These are phyloP conservation scores for Knufia fluminis DNA, from an alignment of 2,329 filamentous ascomycete genomes.

Conservation along the genomic window DNA sequence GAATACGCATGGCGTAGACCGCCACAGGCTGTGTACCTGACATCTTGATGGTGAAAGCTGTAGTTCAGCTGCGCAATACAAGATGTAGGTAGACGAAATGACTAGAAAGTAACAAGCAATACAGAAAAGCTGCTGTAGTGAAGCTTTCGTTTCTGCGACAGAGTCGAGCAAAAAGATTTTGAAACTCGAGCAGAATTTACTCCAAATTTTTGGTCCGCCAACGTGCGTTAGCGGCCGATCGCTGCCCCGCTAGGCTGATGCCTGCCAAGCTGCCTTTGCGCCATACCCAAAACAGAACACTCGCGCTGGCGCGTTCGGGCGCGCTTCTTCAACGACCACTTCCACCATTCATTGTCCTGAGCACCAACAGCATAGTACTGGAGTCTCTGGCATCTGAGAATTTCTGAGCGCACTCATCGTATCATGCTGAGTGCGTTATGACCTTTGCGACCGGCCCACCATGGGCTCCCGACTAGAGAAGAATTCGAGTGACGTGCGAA, in stretches of 20 bases:
- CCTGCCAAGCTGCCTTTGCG: background rate
- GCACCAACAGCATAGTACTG: background rate
- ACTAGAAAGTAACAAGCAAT: constrained; percentile 15
- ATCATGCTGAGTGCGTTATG: constrained; percentile 14
- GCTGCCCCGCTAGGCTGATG: background rate
- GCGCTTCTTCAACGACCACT: background rate
- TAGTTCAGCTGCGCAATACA: background rate
- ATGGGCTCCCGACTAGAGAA: constrained; percentile 57
- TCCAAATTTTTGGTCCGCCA: background rate
- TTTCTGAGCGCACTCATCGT: background rate
- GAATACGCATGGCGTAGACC: constrained; percentile 87
- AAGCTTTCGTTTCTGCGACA: background rate
- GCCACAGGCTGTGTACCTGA: constrained; percentile 54
- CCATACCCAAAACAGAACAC: background rate
- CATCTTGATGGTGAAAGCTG: constrained; percentile 26
- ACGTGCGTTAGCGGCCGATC: background rate
- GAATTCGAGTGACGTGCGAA: constrained; percentile 51
- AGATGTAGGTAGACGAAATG: background rate
- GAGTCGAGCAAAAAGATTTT: constrained; percentile 12
- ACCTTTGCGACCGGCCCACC: constrained; percentile 15
- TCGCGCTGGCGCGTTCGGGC: background rate
- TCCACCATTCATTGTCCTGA: background rate
- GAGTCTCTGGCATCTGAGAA: background rate
- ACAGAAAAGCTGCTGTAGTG: background rate
- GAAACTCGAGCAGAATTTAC: constrained; percentile 2